Evolutionary conservation across 805 yeast genomes (phyloP).

Genomic region (Brettanomyces naardenensis): DNA sequence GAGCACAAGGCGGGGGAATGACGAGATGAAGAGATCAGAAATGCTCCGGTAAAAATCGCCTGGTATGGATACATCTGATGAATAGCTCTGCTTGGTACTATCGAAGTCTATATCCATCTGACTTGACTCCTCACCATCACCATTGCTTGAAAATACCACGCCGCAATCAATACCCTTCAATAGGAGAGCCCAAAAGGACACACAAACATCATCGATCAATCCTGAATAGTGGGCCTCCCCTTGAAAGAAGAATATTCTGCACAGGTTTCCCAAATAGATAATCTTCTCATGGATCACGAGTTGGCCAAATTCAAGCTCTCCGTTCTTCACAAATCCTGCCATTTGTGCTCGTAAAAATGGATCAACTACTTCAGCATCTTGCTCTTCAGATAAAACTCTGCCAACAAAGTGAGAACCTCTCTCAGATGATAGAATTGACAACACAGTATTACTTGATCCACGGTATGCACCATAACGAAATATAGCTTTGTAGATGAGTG

Average conservation of each 20-base stretch:
- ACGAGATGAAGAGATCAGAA: neutral
- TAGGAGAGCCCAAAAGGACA: neutral
- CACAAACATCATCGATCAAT: neutral
- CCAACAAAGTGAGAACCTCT: neutral
- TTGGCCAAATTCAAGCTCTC: neutral
- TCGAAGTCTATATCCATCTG: neutral
- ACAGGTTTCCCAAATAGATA: neutral
- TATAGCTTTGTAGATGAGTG: too few species aligned
- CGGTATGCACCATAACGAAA: neutral
- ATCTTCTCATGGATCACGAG: neutral
- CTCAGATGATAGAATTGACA: neutral
- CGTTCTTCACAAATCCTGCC: neutral
- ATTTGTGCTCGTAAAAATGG: neutral
- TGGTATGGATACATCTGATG: neutral
- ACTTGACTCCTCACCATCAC: neutral
- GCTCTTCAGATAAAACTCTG: neutral
- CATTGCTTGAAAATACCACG: neutral
- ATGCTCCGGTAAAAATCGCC: neutral
- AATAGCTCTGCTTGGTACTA: neutral
- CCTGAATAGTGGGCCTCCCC: neutral
- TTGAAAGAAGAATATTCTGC: neutral
- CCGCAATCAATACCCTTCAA: neutral
- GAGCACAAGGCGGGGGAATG: neutral
- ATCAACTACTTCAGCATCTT: neutral
- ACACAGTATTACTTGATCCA: neutral